Base-by-base conservation (phyloP, 352 stramenopile species). In the Phytophthora lateralis region DNA sequence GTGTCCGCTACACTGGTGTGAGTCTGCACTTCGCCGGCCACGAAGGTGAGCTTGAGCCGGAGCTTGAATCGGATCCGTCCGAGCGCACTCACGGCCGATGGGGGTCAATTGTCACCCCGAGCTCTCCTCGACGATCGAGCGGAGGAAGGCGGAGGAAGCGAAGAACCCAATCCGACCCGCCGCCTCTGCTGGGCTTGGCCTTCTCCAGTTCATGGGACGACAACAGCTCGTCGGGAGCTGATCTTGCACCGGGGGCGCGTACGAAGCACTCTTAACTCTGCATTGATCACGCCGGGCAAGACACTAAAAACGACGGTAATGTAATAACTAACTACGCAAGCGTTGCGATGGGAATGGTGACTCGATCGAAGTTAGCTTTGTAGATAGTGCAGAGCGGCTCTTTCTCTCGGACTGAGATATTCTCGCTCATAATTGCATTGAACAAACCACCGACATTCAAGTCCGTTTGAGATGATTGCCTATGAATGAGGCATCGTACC, bases 191-290 rank as follows among this genome's bases (percentile, higher is more conserved):
- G 1, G 51, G 45, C 8, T 29, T 77, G 24, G 64, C 58, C 14
- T 66, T 77, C 27, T 66, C 60, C 32, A 77, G 64, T 42, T 77
- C 69, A 15, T 60, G 47, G 39, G 69, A 77, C 7, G 69, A 63
- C 35, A 54, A 44, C 57, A 67, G 57, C 41, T 57, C 41, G 14
- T 49, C 55, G 10, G 38, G 43, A 39, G 35, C 34, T 4, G 55
- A 56, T 11, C n/a, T 14, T 26, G 55, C 37, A 42, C 35, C 50
- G 0, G 38, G 37, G 21, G 21, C 46, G 17, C 41, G 27, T 45
- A 44, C 26, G 30, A 42, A 42, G 9, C 9, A 30, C 46, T 44
- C 18, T 7, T n/a, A 39, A 29, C 11, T 11, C 24, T 10, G 9
- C 21, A 55, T 11, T 14, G 27, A 55, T 20, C 34, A 34, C 20